Conservation (phyloP, 2,329 filamentous ascomycete genomes). For the Cercospora canescens region DNA sequence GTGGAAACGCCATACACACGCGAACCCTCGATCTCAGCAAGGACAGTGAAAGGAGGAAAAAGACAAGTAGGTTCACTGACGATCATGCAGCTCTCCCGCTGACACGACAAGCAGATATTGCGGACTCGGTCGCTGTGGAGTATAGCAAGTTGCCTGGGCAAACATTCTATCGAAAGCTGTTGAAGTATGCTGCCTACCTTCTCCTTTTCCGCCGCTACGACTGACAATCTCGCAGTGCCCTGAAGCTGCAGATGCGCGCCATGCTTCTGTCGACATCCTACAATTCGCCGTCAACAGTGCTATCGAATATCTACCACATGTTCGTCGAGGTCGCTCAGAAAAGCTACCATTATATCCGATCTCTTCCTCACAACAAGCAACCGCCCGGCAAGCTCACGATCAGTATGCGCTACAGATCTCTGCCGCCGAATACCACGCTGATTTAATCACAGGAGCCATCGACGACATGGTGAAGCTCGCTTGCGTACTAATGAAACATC, state of each 20-base stretch:
- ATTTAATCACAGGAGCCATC: slow-evolving; percentile 57
- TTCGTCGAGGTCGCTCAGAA: slow-evolving; percentile 80
- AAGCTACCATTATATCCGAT: slow-evolving; percentile 61
- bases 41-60: slow-evolving; percentile 58
- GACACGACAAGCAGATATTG: slow-evolving; percentile 48
- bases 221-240: slow-evolving; percentile 47
- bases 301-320: slow-evolving; percentile 72
- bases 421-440: neutral
- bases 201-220: slow-evolving; percentile 46
- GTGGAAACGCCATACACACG: slow-evolving; percentile 76
- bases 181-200: slow-evolving; percentile 46
- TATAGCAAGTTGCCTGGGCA: slow-evolving; percentile 70
- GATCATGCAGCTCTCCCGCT: slow-evolving; percentile 18
- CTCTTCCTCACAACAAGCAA: slow-evolving; percentile 58
- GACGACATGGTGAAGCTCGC: slow-evolving; percentile 65
- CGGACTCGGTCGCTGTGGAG: slow-evolving; percentile 78
- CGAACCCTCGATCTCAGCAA: slow-evolving; percentile 72
- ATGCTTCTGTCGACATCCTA: slow-evolving; percentile 81
- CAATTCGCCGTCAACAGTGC: slow-evolving; percentile 69
- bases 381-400: slow-evolving; percentile 63
- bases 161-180: slow-evolving; percentile 75
- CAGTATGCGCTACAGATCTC: slow-evolving; percentile 41
- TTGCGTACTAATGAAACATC: slow-evolving; percentile 62
- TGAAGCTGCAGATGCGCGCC: slow-evolving; percentile 81
- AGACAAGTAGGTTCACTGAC: slow-evolving; percentile 48